Conservation (phyloP, 148 eudicot species). For the Camellia lanceoleosa region DNA sequence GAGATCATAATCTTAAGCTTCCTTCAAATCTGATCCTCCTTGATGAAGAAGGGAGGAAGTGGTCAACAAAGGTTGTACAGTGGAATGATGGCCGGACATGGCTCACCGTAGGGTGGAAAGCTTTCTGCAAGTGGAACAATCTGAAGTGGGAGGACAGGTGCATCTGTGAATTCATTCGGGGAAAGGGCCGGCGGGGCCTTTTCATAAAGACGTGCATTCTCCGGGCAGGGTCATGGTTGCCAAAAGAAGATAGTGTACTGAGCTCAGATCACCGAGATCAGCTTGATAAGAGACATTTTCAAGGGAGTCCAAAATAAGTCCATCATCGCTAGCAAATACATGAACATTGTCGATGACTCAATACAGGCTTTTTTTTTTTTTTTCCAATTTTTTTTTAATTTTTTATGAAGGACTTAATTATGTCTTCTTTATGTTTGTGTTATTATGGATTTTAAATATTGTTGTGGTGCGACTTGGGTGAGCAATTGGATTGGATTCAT, state of each 20-base stretch:
- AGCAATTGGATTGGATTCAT: neutral
- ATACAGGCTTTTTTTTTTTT: too few species aligned
- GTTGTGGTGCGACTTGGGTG: neutral
- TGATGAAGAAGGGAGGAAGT: slow-evolving; percentile 18
- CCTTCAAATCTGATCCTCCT: neutral
- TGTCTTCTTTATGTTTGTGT: too few species aligned
- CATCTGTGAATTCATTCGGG: slow-evolving; percentile 24
- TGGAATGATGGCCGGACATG: slow-evolving; percentile 27
- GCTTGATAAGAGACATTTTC: neutral
- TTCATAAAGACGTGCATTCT: slow-evolving; percentile 1
- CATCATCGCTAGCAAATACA: too few species aligned
- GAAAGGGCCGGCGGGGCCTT: neutral
- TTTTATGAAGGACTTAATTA: too few species aligned
- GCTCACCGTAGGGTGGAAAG: slow-evolving; percentile 16
- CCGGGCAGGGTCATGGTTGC: slow-evolving; percentile 12
- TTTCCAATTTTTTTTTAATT: too few species aligned
- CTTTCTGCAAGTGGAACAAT: slow-evolving; percentile 11
- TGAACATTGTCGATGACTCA: too few species aligned
- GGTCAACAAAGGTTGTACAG: neutral
- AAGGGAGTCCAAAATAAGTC: neutral
- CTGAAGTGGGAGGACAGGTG: slow-evolving; percentile 22
- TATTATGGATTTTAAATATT: neutral
- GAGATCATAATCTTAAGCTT: slow-evolving; percentile 7
- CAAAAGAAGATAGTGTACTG: neutral
- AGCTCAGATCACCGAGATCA: too few species aligned